Conservation (phyloP, 345 rosid species). For the Rhodomyrtus tomentosa region DNA sequence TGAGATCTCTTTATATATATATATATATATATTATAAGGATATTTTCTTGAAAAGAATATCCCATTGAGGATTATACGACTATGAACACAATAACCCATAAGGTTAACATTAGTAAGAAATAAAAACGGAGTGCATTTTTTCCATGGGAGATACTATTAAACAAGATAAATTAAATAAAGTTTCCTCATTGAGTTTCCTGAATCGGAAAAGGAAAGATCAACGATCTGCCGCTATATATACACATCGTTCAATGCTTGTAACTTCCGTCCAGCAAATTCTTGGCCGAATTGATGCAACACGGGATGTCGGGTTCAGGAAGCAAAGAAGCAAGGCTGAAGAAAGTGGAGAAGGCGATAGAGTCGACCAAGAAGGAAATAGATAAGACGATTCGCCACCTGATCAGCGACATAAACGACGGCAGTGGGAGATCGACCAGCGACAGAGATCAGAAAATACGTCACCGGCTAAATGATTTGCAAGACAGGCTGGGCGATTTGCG, state of each 20-base stretch:
- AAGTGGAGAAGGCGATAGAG: not conserved
- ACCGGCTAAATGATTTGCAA: rapidly evolving
- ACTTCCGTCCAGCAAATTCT: not conserved
- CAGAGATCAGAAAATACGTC: rapidly evolving
- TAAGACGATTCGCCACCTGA: not conserved
- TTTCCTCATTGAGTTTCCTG: not conserved
- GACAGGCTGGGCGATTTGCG: not conserved
- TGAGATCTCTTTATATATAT: not conserved
- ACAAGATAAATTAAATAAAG: no score
- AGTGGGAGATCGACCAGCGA: rapidly evolving
- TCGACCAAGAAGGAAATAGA: not conserved
- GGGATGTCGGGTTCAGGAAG: not conserved
- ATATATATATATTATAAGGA: no score
- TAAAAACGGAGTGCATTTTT: not conserved
- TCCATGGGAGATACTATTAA: no score
- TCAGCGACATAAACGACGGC: not conserved
- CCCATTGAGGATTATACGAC: not conserved
- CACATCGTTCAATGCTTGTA: not conserved
- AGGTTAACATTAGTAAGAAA: not conserved
- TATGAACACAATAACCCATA: not conserved
- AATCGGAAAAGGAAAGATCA: not conserved
- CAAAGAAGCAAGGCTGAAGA: not conserved
- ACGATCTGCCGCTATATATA: not conserved
- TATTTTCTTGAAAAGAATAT: not conserved
- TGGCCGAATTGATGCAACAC: not conserved